Evolutionary conservation across 495 filamentous ascomycete genomes (phyloP), one percentile per base, ranked within the genome.

Genomic region (Penicillium steckii): DNA sequence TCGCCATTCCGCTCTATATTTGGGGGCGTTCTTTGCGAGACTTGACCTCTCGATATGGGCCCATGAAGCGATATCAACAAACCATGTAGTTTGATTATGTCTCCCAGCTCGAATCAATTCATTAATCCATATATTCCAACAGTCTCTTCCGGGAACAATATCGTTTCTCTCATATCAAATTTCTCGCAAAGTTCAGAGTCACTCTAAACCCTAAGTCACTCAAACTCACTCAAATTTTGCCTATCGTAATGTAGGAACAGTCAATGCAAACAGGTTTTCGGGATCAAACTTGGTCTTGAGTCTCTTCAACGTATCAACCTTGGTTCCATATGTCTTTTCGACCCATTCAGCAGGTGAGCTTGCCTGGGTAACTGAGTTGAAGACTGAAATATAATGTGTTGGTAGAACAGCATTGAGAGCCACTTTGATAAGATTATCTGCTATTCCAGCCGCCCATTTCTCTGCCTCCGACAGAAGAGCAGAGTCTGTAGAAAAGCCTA

Each of bases 241-340:
- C 8, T 44, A 57, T 30, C 61, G 37, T 47, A 71, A 43, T 44
- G 22, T 15, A 7, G 67, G 67, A 15, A 64, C 52, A 2, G 62
- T 59, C 51, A 66, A 44, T 4, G n/a, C 35, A 53, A 71, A 73
- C 21, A 73, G 60, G 50, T 63, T 60, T 1, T 56, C 46, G 0
- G 66, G 63, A 52, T 75, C 72, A 41, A 57, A 49, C 29, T 50
- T 54, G 32, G 53, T 25, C 58, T 73, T 75, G 32, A 75, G 43
- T 4, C 21, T 56, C 13, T 37, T 21, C 10, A 75, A 32, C 1
- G 48, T 41, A n/a, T 52, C n/a, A 6, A 30, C 32, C 35, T 65
- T 47, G 0, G 17, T 1, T 0, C 69, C 70, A 50, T 61, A 72
- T 2, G 55, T 47, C 44, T 60, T 62, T 1, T 52, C 29, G 6